These are phyloP conservation scores for Zygosaccharomyces pseudorouxii DNA, from an alignment of 805 yeast genomes.

Conservation along the genomic window DNA sequence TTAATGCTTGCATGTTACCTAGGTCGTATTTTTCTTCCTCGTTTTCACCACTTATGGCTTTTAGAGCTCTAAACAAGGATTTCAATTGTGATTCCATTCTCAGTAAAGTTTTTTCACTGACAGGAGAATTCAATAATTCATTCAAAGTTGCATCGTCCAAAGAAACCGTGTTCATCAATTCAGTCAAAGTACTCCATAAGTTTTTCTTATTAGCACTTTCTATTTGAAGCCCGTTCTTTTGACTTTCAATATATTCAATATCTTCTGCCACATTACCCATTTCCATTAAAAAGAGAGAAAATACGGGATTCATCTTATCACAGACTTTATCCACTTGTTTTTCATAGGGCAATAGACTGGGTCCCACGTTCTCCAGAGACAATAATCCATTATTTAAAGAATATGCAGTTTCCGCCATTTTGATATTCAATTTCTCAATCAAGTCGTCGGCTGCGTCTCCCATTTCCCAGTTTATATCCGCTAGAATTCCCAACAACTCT, in stretches of 20 bases:
- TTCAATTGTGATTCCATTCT: constrained; percentile 54
- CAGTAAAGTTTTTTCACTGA: constrained; percentile 43
- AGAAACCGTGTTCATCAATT: constrained; percentile 65
- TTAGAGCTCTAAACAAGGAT: constrained; percentile 58
- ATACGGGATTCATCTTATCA: constrained; percentile 47
- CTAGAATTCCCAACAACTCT: constrained; percentile 51
- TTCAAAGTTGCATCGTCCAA: constrained; percentile 53
- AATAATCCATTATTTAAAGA: constrained; percentile 54
- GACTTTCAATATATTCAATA: constrained; percentile 63
- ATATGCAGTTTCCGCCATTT: constrained; percentile 58
- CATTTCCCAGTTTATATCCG: constrained; percentile 73
- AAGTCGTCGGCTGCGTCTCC: constrained; percentile 58
- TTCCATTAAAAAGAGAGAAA: constrained; percentile 57
- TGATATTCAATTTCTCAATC: constrained; percentile 52
- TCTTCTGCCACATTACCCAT: constrained; percentile 61
- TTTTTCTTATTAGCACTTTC: constrained; percentile 74
- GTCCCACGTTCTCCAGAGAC: constrained; percentile 44
- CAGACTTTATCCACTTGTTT: constrained; percentile 48
- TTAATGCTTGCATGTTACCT: constrained; percentile 66
- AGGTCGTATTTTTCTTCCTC: constrained; percentile 42
- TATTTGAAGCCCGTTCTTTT: constrained; percentile 78
- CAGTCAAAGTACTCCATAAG: constrained; percentile 65
- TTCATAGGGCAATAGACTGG: constrained; percentile 41
- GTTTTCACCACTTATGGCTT: constrained; percentile 52
- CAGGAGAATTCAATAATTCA: constrained; percentile 43